A percentile compares a stretch with the other conserved stretches of the same genome.
Conservation (phyloP, 2,329 filamentous ascomycete genomes). For the Trichoderma endophyticum region DNA sequence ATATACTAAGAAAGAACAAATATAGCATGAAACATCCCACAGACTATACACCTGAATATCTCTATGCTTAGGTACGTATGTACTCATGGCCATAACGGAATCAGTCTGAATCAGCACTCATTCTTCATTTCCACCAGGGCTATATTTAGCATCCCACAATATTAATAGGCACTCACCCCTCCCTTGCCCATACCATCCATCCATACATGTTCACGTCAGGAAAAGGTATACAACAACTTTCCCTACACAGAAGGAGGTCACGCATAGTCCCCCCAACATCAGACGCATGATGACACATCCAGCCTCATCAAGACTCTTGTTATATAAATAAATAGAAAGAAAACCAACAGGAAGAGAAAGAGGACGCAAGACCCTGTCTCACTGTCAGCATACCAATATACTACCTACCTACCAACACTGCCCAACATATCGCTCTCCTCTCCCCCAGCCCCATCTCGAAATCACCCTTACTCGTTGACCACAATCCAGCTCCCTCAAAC, state of each 20-base stretch:
- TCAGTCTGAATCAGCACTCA: background rate
- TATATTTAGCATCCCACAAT: background rate
- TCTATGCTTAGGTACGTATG: too few species aligned
- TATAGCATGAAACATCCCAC: background rate
- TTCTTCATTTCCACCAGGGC: background rate
- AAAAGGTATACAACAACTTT: background rate
- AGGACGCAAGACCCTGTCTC: background rate
- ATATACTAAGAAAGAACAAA: background rate
- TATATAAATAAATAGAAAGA: background rate
- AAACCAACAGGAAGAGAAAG: background rate
- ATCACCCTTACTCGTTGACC: background rate
- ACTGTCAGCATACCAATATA: background rate
- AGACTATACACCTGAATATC: background rate
- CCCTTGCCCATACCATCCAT: background rate
- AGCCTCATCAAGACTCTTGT: background rate
- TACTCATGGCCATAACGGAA: background rate
- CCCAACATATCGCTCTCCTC: too few species aligned
- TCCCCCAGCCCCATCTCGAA: background rate
- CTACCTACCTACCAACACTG: background rate
- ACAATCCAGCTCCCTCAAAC: too few species aligned
- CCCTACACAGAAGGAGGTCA: background rate
- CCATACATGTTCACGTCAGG: background rate
- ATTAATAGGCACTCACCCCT: background rate
- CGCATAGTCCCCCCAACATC: background rate
- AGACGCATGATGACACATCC: background rate